Evolutionary conservation across 2,329 filamentous ascomycete species (phyloP).

Genomic region (Cladobotryum mycophilum): DNA sequence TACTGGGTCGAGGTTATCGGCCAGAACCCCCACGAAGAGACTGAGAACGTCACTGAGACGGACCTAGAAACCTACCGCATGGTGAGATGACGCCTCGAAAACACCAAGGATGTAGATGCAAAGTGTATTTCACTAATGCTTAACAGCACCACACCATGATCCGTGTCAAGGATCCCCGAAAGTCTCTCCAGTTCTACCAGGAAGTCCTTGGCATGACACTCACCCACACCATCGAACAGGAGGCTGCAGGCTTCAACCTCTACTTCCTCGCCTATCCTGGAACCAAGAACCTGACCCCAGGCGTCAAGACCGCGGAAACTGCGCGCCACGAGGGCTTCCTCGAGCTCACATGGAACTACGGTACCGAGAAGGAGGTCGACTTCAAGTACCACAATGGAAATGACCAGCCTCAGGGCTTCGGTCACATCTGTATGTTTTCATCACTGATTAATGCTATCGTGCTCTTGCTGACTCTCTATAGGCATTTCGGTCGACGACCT

Average conservation of each 20-base stretch:
- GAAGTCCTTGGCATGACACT: constrained; percentile 86
- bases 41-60: constrained; percentile 64
- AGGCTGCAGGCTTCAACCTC: constrained; percentile 71
- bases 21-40: constrained; percentile 64
- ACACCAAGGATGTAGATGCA: neutral
- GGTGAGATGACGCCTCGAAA: constrained; percentile 28
- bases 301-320: constrained; percentile 52
- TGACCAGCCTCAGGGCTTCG: constrained; percentile 84
- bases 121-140: neutral
- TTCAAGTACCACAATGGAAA: constrained; percentile 95
- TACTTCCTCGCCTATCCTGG: constrained; percentile 85
- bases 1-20: constrained; percentile 84
- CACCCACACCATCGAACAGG: constrained; percentile 64
- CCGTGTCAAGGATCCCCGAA: constrained; percentile 75
- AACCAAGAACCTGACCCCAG: constrained; percentile 45
- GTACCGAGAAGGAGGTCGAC: constrained; percentile 75
- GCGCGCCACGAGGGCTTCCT: constrained; percentile 74
- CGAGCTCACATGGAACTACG: constrained; percentile 81
- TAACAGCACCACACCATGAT: constrained; percentile 84
- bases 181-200: constrained; percentile 73
- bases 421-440: constrained; percentile 68
- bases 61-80: constrained; percentile 70
- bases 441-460: neutral
- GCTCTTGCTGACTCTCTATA: constrained; percentile 27
- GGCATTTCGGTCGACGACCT: constrained; percentile 79